A percentile compares a stretch with the other conserved stretches of the same genome.
phyloP scores from a whole-genome alignment of 2,329 filamentous ascomycete genomes.

The Sclerotinia trifoliorum region DNA sequence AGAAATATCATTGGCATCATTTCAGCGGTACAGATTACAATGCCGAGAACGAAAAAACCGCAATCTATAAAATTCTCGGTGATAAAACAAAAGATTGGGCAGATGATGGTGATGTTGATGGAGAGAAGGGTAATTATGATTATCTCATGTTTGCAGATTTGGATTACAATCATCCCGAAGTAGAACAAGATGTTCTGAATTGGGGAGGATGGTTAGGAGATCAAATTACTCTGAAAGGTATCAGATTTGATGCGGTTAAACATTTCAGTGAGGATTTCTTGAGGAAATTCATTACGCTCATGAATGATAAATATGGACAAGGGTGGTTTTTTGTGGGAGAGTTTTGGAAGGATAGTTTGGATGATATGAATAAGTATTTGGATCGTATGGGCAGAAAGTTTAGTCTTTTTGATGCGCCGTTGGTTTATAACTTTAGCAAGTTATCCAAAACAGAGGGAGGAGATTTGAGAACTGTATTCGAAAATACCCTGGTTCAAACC shows the following conservation, averaged over 20 bases:
- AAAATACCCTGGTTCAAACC: conserved; percentile 55
- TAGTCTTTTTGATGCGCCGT: conserved; percentile 64
- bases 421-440: conserved; percentile 65
- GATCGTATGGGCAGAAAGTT: conserved; percentile 58
- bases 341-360: conserved; percentile 62
- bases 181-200: conserved; percentile 60
- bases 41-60: conserved; percentile 52
- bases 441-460: conserved; percentile 55
- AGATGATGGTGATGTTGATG: conserved; percentile 55
- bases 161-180: conserved; percentile 63
- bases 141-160: conserved; percentile 73
- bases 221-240: conserved; percentile 60
- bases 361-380: conserved; percentile 57
- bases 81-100: conserved; percentile 63
- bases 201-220: conserved; percentile 69
- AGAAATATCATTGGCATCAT: conserved; percentile 67
- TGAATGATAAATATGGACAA: conserved; percentile 51
- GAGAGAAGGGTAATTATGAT: conserved; percentile 65
- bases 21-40: conserved; percentile 70
- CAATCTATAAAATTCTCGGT: conserved; percentile 64
- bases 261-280: conserved; percentile 70
- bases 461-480: conserved; percentile 64
- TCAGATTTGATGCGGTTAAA: conserved; percentile 71
- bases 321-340: conserved; percentile 67
- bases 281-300: conserved; percentile 58